Evolutionary conservation across 2,329 filamentous ascomycete genomes (phyloP), one percentile per base, ranked within the genome.

Genomic region (Hysterium pulicare): DNA sequence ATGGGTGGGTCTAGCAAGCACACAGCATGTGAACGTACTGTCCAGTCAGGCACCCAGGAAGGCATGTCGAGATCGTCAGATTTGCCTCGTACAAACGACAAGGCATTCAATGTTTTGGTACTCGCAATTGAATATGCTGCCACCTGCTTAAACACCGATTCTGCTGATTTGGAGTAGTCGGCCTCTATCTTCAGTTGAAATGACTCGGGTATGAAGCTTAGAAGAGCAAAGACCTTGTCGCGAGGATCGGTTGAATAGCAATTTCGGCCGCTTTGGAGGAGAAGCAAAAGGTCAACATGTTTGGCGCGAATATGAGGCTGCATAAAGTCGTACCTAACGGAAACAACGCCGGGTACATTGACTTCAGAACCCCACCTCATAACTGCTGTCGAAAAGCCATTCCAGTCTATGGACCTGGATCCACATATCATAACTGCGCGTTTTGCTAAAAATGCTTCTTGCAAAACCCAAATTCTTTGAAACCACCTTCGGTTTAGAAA

Each of bases 401-500:
- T 41, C 67, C 66, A 71, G 4, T 49, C 24, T 5, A 70, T 59
- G 2, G 40, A 38, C 3, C 66, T 55, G 1, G 40, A 31, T 2
- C 68, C 69, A 46, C 68, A 70, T 32, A 62, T 59, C 1, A 72
- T 50, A 7, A 45, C 57, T 5, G 61, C 62, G 2, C 48, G 40
- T 28, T 47, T 49, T 0, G 68, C 67, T 26, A 66, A 54, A 1
- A 60, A 58, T 5, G 71, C 59, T 48, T 71, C 69, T 45, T 71
- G 69, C 0, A 71, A 56, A 5, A 71, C 63, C 70, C 68, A 71
- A 0, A 67, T 19, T 9, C 35, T 23, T 9, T 38, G 20, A 15
- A 38, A 38, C 35, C 35, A 38, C 23, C 23, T 46, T 2, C 71
- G 35, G 0, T 55, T 51, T 7, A 46, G 35, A 67, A 56, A 53